Evolutionary conservation across 1,284 basidiomycete species (phyloP).

Genomic region (Rhodotorula sp.): DNA sequence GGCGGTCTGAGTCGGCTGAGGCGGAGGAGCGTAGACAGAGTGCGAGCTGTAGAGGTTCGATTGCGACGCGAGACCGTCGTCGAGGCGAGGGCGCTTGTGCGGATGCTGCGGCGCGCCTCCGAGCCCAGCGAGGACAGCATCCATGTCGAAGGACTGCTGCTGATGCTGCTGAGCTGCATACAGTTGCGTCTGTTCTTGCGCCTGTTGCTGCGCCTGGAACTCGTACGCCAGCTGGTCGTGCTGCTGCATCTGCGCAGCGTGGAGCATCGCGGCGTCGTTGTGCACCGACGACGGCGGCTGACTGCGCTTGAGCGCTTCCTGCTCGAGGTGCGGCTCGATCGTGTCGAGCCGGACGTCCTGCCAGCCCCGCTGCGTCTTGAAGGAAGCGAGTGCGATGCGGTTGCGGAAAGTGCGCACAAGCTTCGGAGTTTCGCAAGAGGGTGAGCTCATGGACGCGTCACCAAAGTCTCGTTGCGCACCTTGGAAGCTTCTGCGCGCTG

Average conservation of each 20-base stretch:
- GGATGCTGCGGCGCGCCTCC: background rate
- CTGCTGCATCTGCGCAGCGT: background rate
- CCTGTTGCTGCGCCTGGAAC: conserved; percentile 19
- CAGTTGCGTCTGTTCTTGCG: conserved; percentile 1
- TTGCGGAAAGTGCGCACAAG: conserved; percentile 41
- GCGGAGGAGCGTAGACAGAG: conserved; percentile 10
- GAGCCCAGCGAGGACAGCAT: conserved; percentile 3
- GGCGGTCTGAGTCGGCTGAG: background rate
- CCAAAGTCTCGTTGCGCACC: conserved; percentile 7
- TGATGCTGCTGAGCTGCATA: background rate
- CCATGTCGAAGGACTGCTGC: conserved; percentile 1
- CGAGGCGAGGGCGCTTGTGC: background rate
- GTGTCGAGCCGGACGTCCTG: conserved; percentile 37
- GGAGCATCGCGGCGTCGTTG: background rate
- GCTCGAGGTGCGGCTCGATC: conserved; percentile 41
- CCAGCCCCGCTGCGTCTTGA: conserved; percentile 43
- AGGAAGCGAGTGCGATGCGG: conserved; percentile 43
- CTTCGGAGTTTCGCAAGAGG: conserved; percentile 19
- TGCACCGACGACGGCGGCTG: background rate
- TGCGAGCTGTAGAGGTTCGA: conserved; percentile 7
- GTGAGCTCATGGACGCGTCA: background rate
- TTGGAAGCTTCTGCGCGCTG: conserved; percentile 33
- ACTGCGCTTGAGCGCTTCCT: conserved; percentile 24
- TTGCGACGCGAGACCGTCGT: background rate
- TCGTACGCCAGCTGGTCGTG: background rate